Percentiles rank a stretch among this genome's conserved stretches.
Evolutionary conservation across 2,329 filamentous ascomycete species (phyloP).

Genomic region (Cryphonectria nitschkei): DNA sequence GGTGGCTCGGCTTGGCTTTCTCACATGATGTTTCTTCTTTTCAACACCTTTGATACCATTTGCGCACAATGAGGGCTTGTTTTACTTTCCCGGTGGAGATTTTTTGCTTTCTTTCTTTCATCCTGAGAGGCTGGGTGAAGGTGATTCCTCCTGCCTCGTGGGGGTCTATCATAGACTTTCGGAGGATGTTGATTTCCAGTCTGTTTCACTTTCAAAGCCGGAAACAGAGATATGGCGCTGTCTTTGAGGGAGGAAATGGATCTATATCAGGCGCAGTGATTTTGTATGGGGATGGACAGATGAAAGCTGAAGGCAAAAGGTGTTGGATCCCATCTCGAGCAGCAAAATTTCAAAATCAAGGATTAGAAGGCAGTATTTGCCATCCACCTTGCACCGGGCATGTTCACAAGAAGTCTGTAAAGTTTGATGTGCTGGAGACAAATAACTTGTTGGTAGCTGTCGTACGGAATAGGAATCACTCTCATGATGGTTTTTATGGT

Average conservation of each 20-base stretch:
- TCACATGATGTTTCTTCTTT: conserved; percentile 4
- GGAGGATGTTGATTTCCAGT: background rate
- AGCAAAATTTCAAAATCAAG: background rate
- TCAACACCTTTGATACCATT: conserved; percentile 10
- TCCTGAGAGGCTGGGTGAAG: background rate
- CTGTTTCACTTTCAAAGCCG: background rate
- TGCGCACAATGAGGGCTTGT: conserved; percentile 3
- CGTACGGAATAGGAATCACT: background rate
- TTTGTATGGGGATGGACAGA: background rate
- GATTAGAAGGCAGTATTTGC: background rate
- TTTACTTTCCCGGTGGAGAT: background rate
- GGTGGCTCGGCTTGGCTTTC: conserved; percentile 2
- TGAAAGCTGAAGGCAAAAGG: background rate
- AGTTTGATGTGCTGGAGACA: background rate
- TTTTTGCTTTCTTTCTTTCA: background rate
- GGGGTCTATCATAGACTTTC: background rate
- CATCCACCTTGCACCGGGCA: background rate
- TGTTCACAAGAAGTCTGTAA: background rate
- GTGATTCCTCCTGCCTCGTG: background rate
- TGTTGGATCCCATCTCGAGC: background rate
- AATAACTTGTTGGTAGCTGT: background rate
- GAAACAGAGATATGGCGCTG: background rate
- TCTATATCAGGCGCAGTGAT: background rate
- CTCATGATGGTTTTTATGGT: background rate
- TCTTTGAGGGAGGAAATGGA: background rate